Base-by-base conservation (phyloP, 2,329 filamentous ascomycete genomes). In the Diaporthe batatas region DNA sequence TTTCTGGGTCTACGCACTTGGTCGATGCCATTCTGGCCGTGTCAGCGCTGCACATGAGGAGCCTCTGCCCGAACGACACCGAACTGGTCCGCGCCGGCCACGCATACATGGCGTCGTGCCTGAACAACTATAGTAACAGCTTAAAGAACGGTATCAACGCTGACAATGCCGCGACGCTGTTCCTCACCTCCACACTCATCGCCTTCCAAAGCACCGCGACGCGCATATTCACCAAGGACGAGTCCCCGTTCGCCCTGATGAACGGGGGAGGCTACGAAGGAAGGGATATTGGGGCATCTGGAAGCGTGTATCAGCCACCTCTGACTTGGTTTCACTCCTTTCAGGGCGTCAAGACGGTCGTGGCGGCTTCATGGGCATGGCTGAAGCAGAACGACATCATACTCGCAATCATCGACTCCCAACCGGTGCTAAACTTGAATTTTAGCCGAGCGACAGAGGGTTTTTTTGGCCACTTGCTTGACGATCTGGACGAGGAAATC, bases 281-380 rank as follows among this genome's bases (percentile, higher is more conserved):
- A 34, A 73, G 70, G 11, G 72, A 72, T 1, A 71, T 62, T 36
- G 58, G 75, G n/a, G 70, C 72, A 11, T 70, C 76, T 11, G 73
- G 82, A 75, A 57, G 57, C 39, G 83, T 83, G 51, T 92, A 92
- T 77, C 83, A 84, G 23, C 80, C 91, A n/a, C 90, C 90, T 0
- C 81, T 91, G 55, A 86, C 88, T 3, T 92, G 89, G 90, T 92
- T 92, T 74, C 90, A 92, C 77, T 88, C 90, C 5, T 92, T 91
- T 77, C 90, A 92, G 77, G 90, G 90, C 14, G 89, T 92, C 75
- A 92, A 92, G 79, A 88, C 90, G 2, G 85, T 92, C 44, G 90
- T 91, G 0, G 88, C 90, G 25, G 86, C 87, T 3, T 91, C 89
- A 18, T 92, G 90, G 90, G 88, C 87, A 72, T 92, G 88, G 86